Percentiles rank a stretch among this genome's conserved stretches.
These are phyloP conservation scores for Rhododendron molle DNA, from an alignment of 148 eudicot species.

Conservation along the genomic window DNA sequence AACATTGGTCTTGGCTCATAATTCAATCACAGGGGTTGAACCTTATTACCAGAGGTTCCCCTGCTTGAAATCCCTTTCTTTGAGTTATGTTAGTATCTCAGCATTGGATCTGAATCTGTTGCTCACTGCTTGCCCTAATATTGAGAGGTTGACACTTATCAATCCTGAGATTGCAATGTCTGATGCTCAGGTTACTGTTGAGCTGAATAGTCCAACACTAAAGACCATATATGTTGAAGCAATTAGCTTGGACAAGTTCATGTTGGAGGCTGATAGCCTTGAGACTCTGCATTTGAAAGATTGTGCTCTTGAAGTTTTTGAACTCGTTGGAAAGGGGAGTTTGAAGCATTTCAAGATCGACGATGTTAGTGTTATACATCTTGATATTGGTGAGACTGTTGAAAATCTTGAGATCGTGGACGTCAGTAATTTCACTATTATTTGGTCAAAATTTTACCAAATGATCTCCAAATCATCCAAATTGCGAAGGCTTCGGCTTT, in stretches of 20 bases:
- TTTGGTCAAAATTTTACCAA: conserved; percentile 72
- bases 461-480: conserved; percentile 76
- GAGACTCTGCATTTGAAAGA: conserved; percentile 83
- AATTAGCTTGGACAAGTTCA: conserved; percentile 77
- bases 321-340: conserved; percentile 66
- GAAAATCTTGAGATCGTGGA: conserved; percentile 85
- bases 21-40: conserved; percentile 66
- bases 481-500: conserved; percentile 66
- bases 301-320: conserved; percentile 74
- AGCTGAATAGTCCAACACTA: conserved; percentile 53
- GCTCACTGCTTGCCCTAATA: conserved; percentile 69
- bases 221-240: conserved; percentile 71
- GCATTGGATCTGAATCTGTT: conserved; percentile 78
- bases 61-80: conserved; percentile 59
- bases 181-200: conserved; percentile 66
- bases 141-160: conserved; percentile 47
- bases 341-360: conserved; percentile 60
- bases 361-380: conserved; percentile 91
- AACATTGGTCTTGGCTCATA: conserved; percentile 58
- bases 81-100: conserved; percentile 77
- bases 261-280: conserved; percentile 73
- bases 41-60: conserved; percentile 74
- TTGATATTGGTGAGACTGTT: conserved; percentile 66
- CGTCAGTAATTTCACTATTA: conserved; percentile 76
- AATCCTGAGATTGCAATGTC: conserved; percentile 71